Percentiles rank a stretch among this genome's conserved stretches.
phyloP scores from a whole-genome alignment of 805 yeast species.

The Candida montana region DNA sequence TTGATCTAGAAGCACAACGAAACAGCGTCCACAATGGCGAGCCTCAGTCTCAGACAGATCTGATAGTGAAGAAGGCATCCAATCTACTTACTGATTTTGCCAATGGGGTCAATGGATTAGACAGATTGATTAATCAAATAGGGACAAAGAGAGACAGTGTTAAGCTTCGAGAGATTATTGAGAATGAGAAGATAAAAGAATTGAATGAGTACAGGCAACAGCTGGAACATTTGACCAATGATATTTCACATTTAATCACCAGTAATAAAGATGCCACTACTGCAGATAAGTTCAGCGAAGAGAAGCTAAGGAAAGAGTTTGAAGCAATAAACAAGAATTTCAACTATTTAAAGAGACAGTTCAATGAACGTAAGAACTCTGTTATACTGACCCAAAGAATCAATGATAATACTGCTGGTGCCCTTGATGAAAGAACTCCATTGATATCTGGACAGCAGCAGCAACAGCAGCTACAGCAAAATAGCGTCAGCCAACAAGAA shows the following conservation, averaged over 20 bases:
- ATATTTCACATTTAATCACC: slow-evolving; percentile 20
- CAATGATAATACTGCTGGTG: slow-evolving; percentile 16
- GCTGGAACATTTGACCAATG: slow-evolving; percentile 29
- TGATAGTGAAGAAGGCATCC: slow-evolving; percentile 24
- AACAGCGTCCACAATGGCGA: slow-evolving; percentile 1
- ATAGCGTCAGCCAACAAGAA: slow-evolving; percentile 39
- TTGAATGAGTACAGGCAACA: slow-evolving; percentile 25
- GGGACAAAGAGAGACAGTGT: slow-evolving; percentile 43
- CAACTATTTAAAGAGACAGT: slow-evolving; percentile 37
- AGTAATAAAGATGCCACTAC: slow-evolving; percentile 10
- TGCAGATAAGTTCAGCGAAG: slow-evolving; percentile 25
- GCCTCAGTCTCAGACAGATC: slow-evolving; percentile 15
- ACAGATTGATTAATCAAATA: slow-evolving; percentile 41
- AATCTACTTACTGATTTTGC: slow-evolving; percentile 36
- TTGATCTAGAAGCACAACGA: slow-evolving; percentile 27
- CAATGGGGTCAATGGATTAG: slow-evolving; percentile 43
- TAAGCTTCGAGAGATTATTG: slow-evolving; percentile 30
- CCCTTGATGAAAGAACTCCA: slow-evolving; percentile 18
- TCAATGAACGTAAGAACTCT: slow-evolving; percentile 43
- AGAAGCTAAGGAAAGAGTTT: slow-evolving; percentile 52
- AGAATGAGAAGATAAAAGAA: slow-evolving; percentile 16
- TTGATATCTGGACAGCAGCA: slow-evolving; percentile 22
- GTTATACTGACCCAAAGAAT: slow-evolving; percentile 30
- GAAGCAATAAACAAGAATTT: slow-evolving; percentile 43
- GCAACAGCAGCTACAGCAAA: slow-evolving; percentile 33